Base-by-base conservation (phyloP, 768 basidiomycete species). In the Nidularia pulvinata region DNA sequence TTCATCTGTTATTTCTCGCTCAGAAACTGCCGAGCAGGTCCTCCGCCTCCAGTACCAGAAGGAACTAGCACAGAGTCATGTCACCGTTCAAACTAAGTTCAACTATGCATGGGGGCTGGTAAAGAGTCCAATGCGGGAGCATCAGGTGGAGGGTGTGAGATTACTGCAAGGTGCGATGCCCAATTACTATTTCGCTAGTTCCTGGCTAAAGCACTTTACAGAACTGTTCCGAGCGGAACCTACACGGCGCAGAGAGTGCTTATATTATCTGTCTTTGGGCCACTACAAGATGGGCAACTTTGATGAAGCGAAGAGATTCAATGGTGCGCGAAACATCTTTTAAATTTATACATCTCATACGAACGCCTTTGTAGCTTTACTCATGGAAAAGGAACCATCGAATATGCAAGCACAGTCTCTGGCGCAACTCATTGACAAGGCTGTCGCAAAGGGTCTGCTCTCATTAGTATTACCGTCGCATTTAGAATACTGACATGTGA, bases 21-120 rank as follows among this genome's bases (percentile, higher is more conserved):
- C 33, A 52, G 13, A 30, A 3, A 34, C 33, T 50, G 42, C 51
- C 53, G 33, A 16, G 6, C 61, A 96, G 94, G 94, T 98, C 4
- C 76, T 98, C 43, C 77, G 87, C 54, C 62, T 80, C 53, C 95
- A 98, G 65, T 95, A 96, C 72, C 83, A 93, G 78, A 93, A 87
- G 69, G 96, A 99, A 68, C 75, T 85, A 16, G 76, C 82, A 0
- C 88, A 93, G 58, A 80, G 84, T 48, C 94, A 96, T 69, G 82
- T 97, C 54, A 93, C 93, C 7, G 82, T 88, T 6, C 97, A 99
- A 73, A 96, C 95, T 39, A 95, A 93, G 68, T 99, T 99, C 78
- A 98, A 98, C 75, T 95, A 89, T 70, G 85, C 93, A 39, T 97
- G 96, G 96, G 96, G 96, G 2, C 78, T 96, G 33, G 92, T 98